A percentile compares a stretch with the other conserved stretches of the same genome.
These are phyloP conservation scores for Papilionanthe hybrid DNA, from an alignment of 116 monocot genomes.

Conservation along the genomic window DNA sequence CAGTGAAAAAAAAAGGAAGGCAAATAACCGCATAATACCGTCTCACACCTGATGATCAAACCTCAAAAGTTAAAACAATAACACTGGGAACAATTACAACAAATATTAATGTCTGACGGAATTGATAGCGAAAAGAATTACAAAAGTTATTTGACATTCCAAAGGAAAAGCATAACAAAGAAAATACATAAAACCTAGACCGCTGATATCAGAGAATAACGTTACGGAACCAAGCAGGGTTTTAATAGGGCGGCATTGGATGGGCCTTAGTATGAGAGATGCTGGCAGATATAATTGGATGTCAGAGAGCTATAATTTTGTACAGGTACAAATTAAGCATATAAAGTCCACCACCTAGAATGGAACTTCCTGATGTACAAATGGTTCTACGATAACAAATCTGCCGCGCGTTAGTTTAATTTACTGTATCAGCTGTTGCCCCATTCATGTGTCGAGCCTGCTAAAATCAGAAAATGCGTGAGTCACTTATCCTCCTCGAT, in stretches of 20 bases:
- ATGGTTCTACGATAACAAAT: not conserved
- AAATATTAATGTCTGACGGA: not conserved
- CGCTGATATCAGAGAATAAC: too few species aligned
- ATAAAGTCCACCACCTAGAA: not conserved
- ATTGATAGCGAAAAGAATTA: not conserved
- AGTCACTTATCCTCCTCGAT: not conserved
- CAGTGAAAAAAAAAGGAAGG: too few species aligned
- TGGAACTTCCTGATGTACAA: not conserved
- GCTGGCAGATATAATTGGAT: too few species aligned
- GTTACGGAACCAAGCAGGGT: too few species aligned
- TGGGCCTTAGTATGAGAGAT: too few species aligned
- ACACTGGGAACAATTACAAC: not conserved
- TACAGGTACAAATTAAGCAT: conserved; percentile 3
- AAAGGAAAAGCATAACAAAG: not conserved
- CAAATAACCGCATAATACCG: too few species aligned
- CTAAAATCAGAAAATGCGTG: not conserved
- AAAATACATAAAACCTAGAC: not conserved
- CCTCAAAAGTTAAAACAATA: too few species aligned
- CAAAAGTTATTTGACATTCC: too few species aligned
- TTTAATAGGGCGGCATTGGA: too few species aligned
- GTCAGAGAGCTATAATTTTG: conserved; percentile 2
- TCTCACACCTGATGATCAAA: too few species aligned
- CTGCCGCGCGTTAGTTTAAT: not conserved
- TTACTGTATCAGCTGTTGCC: not conserved
- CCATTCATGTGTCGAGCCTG: not conserved